Evolutionary conservation across 306 rosid species (phyloP), one percentile per base, ranked within the genome.

Genomic region (Cicer cuneatum): DNA sequence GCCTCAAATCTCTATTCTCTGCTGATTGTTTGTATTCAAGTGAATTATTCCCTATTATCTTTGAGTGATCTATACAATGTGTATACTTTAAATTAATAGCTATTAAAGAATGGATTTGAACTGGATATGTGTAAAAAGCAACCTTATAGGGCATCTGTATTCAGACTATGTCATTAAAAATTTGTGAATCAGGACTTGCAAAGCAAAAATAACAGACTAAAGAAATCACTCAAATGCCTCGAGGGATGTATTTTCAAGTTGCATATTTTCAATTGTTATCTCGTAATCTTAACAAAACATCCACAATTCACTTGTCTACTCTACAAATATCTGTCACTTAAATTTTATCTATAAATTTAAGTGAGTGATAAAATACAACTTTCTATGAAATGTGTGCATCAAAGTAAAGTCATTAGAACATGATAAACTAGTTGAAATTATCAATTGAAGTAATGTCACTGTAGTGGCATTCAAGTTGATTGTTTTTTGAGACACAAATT

Each of bases 401-500:
- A 15, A 19, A 73, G 9, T 73, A 47, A 61, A 41, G 45, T 43
- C 35, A n/a, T 53, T 64, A 42, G 49, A 71, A 66, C 54, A 52
- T 63, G 21, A 45, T 70, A 15, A 53, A 53, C 14, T 58, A 65
- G 12, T 39, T 45, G 51, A 48, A 46, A 56, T 38, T 38, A 46
- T 64, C 53, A 13, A 48, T 12, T 42, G 39, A 42, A 61, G 54
- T 51, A 40, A 67, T 67, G 45, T 66, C 65, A 18, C 37, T 5
- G 56, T 52, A 37, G 52, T 18, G 46, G 66, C 18, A 53, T 48
- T 69, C 7, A 8, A 66, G 35, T 66, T 72, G 67, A 66, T 58
- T 68, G 10, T 67, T 72, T 66, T 43, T 56, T 8, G 40, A 46
- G 77, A 51, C 73, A 80, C 40, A 16, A 62, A 18, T 21, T 59